Conservation (phyloP, 2,329 filamentous ascomycete species). For the Tolypocladium ovalisporum region DNA sequence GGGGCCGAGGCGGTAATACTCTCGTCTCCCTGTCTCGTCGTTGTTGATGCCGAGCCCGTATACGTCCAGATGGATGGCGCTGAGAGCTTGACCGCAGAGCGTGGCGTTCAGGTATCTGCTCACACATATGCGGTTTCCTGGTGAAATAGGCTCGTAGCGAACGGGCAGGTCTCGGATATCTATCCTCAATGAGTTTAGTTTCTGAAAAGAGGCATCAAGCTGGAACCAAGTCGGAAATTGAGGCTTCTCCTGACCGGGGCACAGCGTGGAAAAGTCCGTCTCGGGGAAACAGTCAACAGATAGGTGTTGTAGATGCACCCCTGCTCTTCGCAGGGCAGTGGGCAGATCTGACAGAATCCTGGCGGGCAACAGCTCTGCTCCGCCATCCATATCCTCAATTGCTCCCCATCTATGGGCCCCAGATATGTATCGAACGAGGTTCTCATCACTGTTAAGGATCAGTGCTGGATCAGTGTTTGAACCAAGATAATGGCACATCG, state of each 20-base stretch:
- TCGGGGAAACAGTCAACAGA: not conserved
- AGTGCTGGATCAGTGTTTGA: not conserved
- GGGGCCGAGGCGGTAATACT: not conserved
- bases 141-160: not conserved
- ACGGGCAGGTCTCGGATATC: not conserved
- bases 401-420: not conserved
- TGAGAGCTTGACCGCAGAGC: not conserved
- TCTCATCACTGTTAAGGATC: not conserved
- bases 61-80: not conserved
- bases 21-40: not conserved
- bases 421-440: not conserved
- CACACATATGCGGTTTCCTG: not conserved
- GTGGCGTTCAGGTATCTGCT: not conserved
- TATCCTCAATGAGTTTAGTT: not conserved
- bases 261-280: not conserved
- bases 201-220: not conserved
- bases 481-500: not conserved
- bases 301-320: not conserved
- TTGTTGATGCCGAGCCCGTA: not conserved
- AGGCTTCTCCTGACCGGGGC: not conserved
- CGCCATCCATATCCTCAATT: not conserved
- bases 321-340: not conserved
- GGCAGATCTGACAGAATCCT: not conserved
- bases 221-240: not conserved
- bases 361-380: not conserved